A percentile compares a stretch with the other conserved stretches of the same genome.
Conservation (phyloP, 2,329 filamentous ascomycete species). For the Colletotrichum sp. region DNA sequence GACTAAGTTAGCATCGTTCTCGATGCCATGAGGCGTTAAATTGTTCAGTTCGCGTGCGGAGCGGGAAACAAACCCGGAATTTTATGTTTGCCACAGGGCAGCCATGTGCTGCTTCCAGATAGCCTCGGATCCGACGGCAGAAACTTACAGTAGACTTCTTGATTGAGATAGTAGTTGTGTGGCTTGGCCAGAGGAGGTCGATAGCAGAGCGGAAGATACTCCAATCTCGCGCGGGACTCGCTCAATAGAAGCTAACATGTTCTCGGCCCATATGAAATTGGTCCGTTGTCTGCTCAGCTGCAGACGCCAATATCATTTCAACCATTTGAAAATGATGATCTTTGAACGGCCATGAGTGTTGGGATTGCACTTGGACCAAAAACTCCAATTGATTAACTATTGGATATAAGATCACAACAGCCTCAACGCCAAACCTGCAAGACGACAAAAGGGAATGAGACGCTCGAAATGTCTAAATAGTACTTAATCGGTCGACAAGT, state of each 20-base stretch:
- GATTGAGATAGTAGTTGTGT: background rate
- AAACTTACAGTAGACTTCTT: background rate
- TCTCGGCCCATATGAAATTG: background rate
- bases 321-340: background rate
- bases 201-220: background rate
- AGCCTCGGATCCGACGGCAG: background rate
- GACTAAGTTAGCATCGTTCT: background rate
- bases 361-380: background rate
- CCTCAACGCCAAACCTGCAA: background rate
- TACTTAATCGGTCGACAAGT: background rate
- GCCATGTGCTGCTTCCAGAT: background rate
- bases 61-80: background rate
- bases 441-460: background rate
- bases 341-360: background rate
- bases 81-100: background rate
- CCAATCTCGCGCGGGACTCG: background rate
- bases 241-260: background rate
- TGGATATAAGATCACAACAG: fast-evolving
- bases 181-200: background rate
- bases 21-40: background rate
- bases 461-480: background rate
- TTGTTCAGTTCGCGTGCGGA: background rate
- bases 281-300: background rate
- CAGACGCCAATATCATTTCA: background rate
- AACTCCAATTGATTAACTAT: background rate